Base-by-base conservation (phyloP, 345 rosid genomes). In the Gossypium mustelinum region DNA sequence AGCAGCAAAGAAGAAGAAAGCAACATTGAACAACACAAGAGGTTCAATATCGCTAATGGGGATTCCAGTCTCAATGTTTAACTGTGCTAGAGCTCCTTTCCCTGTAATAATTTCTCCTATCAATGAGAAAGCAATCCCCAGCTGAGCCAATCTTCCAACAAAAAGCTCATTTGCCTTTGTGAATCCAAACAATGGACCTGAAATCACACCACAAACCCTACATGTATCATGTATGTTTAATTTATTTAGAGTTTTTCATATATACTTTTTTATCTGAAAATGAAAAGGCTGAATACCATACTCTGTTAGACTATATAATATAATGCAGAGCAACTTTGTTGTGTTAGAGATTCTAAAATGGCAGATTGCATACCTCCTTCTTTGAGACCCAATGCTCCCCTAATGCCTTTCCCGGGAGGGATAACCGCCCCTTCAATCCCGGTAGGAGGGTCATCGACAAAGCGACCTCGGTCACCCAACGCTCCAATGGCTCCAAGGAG, bases 401-500 rank as follows among this genome's bases (percentile, higher is more conserved):
- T 82, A 39, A 94, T 11, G 44, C 84, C 1, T 82, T 89, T 94
- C 9, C 98, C 98, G 0, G 97, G 94, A 74, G 97, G 90, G 70
- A 94, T 84, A 52, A 94, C 97, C 9, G 98, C 98, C 52, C 84
- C 80, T 51, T 83, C 93, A 1, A 94, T 52, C 22, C 98, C 98
- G 1, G 97, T 73, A 1, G 93, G 76, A 12, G 88, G 82, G 59
- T 94, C 97, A 56, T 94, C 98, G 9, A 94, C 94, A 66, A 94
- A 94, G 65, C 78, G 52, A 10, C 98, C 98, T 59, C 97, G 86
- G 86, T 94, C 98, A 27, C 97, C 98, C 13, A 92, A 80, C 58
- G 95, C 98, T 77, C 98, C 98, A 48, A 94, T 94, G 78, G 98
- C 97, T 74, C 98, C 98, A 13, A 94, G 90, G 67, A 94, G 70